Evolutionary conservation across 345 rosid genomes (phyloP).

Genomic region (Aquilaria sinensis): DNA sequence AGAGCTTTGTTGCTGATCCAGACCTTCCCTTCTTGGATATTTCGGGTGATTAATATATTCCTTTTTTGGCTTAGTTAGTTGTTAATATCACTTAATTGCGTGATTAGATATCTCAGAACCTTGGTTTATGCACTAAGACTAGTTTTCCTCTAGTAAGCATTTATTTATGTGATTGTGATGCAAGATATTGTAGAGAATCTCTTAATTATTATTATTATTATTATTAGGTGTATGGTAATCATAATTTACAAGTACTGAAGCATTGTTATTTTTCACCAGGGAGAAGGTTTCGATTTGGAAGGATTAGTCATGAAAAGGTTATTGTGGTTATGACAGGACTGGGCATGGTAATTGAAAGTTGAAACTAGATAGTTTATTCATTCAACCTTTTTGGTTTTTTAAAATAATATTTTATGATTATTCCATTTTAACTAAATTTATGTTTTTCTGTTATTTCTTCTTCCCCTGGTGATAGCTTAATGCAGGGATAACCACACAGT

Average conservation of each 20-base stretch:
- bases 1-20: constrained; percentile 33
- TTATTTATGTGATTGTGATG: not conserved
- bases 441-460: not conserved
- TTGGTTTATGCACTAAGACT: too few relatives aligned
- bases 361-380: not conserved
- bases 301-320: constrained; percentile 32
- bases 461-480: constrained; percentile 36
- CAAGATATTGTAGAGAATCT: too few relatives aligned
- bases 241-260: too few relatives aligned
- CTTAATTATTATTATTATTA: not conserved
- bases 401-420: too few relatives aligned
- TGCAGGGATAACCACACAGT: constrained; percentile 56
- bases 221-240: too few relatives aligned
- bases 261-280: constrained; percentile 25
- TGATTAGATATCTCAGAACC: too few relatives aligned
- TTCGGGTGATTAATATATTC: constrained; percentile 28
- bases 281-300: constrained; percentile 53
- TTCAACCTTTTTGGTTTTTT: not conserved
- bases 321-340: constrained; percentile 62
- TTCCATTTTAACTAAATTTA: too few relatives aligned
- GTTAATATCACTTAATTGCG: too few relatives aligned
- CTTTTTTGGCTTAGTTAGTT: not conserved
- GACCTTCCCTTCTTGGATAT: constrained; percentile 44
- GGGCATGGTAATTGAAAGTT: constrained; percentile 41
- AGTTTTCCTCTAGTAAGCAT: too few relatives aligned